Conservation (phyloP, 225 moss, liverwort and hornwort genomes). For the Lunularia cruciata region DNA sequence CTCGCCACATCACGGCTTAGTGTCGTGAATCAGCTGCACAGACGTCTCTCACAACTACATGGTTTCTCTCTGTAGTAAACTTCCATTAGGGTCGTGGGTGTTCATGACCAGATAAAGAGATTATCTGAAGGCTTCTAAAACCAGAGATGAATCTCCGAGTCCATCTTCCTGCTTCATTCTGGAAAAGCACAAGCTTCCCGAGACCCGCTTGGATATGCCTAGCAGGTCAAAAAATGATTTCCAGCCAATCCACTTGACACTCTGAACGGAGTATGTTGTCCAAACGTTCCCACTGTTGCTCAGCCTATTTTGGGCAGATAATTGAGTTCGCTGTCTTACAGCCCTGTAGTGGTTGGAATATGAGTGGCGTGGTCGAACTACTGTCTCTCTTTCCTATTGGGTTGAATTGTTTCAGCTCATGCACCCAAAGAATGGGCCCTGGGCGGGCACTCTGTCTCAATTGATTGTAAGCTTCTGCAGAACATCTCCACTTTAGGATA, state of each 20-base stretch:
- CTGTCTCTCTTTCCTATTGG: background rate
- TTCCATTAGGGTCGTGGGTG: background rate
- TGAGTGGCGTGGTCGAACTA: too few species aligned
- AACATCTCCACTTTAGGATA: background rate
- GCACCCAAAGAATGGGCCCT: background rate
- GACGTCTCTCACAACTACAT: background rate
- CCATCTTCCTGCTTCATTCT: background rate
- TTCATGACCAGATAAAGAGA: background rate
- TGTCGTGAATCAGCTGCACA: too few species aligned
- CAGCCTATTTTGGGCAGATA: background rate
- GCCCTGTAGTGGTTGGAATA: too few species aligned
- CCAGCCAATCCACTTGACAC: too few species aligned
- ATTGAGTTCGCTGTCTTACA: background rate
- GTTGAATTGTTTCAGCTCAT: background rate
- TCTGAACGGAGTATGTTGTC: background rate
- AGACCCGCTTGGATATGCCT: background rate
- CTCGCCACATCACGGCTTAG: background rate
- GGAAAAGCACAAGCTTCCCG: background rate
- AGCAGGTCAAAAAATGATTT: background rate
- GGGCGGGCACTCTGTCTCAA: background rate
- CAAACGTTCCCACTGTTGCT: background rate
- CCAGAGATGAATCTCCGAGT: background rate
- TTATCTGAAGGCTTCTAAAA: background rate
- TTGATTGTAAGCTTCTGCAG: background rate
- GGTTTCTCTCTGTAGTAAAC: background rate